Base-by-base conservation (phyloP, 441 rosid species). In the Pelargonium australe region DNA sequence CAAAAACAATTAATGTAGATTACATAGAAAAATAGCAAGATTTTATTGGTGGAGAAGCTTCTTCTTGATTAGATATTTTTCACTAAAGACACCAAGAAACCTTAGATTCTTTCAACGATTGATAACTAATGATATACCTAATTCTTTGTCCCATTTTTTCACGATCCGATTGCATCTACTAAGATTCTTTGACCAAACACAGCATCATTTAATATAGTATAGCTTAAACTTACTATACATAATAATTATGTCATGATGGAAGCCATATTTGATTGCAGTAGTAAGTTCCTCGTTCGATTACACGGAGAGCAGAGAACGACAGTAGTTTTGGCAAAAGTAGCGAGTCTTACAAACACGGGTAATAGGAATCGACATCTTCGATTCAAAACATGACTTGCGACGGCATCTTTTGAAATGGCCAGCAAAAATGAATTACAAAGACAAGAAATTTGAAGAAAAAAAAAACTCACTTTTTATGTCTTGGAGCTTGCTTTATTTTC, bases 401-500 rank as follows among this genome's bases (percentile, higher is more conserved):
- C 65, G 41, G 70, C 19, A 2, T 17, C 73, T 66, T 69, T 69
- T 58, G 16, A 72, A 74, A 83, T 57, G 28, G 71, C 76, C 77
- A 73, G 45, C 70, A 70, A 68, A 60, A 77, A 57, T 68, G 49
- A 71, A 77, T 73, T 76, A 65, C 74, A 78, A 72, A 76, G 4
- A 55, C 44, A 72, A 68, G 28, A 57, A 57, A 57, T 17, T 57
- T 7, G 23, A 70, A 20, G n/a, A 20, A 1, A 20, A 20, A 20
- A 45, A 68, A 68, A 79, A 76, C 68, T 72, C 34, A 73, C 77
- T 70, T 79, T 68, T 64, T 60, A 65, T 73, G 89, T 80, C 86
- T 77, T 58, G 43, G 76, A 80, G 83, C 84, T 57, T 55, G 62
- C 28, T 17, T 90, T 92, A 89, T 89, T 88, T 77, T 73, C 79